Percentiles rank a stretch among this genome's conserved stretches.
Evolutionary conservation across 2,329 filamentous ascomycete species (phyloP).

Genomic region (Paramyrothecium roridum): DNA sequence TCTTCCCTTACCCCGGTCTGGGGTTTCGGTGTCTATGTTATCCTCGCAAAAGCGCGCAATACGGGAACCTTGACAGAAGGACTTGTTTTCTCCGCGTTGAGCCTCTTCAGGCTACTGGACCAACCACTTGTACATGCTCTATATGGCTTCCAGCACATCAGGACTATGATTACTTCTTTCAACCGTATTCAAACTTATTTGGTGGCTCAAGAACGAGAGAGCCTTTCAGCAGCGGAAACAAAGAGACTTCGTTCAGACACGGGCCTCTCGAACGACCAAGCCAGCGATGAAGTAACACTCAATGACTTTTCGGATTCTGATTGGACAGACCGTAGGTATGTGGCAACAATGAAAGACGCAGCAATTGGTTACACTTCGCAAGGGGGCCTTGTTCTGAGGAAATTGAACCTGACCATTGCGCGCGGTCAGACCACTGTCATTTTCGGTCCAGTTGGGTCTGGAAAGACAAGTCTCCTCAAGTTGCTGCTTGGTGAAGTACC

Average conservation of each 20-base stretch:
- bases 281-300: not conserved
- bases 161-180: conserved; percentile 15
- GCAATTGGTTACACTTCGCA: not conserved
- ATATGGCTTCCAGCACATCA: conserved; percentile 13
- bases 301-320: not conserved
- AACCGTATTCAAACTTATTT: conserved; percentile 15
- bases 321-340: not conserved
- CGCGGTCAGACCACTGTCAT: conserved; percentile 15
- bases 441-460: conserved; percentile 16
- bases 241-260: not conserved
- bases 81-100: conserved; percentile 14
- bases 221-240: conserved; percentile 1
- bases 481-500: conserved; percentile 17
- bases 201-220: conserved; percentile 8
- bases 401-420: conserved; percentile 8
- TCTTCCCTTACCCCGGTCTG: conserved; percentile 14
- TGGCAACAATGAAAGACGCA: not conserved
- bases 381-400: not conserved
- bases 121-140: conserved; percentile 13
- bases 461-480: conserved; percentile 18
- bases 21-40: conserved; percentile 11
- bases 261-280: not conserved
- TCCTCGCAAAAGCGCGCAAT: conserved; percentile 8
- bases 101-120: conserved; percentile 14
- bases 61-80: conserved; percentile 12